Evolutionary conservation across 2,329 filamentous ascomycete genomes (phyloP).

Genomic region (Claviceps fusiformis): DNA sequence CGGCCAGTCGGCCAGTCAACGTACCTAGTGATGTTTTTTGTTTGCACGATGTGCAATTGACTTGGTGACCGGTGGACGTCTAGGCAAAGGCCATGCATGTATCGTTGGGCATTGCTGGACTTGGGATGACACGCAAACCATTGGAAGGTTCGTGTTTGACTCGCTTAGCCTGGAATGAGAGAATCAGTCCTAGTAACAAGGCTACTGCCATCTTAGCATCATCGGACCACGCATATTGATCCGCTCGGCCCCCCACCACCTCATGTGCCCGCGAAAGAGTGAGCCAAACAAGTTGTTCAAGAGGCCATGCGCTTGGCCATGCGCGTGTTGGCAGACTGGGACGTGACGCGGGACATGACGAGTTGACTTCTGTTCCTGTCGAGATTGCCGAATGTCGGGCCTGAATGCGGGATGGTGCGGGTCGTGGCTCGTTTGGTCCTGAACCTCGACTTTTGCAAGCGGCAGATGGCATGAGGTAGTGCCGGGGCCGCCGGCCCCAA

Average conservation of each 20-base stretch:
- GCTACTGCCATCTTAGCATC: background rate
- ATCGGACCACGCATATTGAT: background rate
- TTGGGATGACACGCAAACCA: background rate
- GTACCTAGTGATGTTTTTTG: background rate
- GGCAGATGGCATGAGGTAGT: background rate
- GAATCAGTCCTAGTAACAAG: background rate
- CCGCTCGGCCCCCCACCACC: too few relatives aligned
- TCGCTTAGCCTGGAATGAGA: background rate
- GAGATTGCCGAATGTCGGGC: background rate
- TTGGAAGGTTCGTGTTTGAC: background rate
- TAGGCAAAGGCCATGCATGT: background rate
- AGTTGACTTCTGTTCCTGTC: background rate
- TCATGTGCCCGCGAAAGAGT: background rate
- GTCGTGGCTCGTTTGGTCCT: background rate
- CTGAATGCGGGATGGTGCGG: background rate
- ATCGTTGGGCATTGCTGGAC: background rate
- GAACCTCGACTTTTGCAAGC: background rate
- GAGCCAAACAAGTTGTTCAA: background rate
- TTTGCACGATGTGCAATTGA: background rate
- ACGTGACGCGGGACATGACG: background rate
- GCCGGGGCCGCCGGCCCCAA: too few relatives aligned
- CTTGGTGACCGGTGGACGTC: background rate
- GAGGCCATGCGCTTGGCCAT: too few relatives aligned
- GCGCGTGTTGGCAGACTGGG: background rate
- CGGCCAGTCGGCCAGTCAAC: background rate